Evolutionary conservation across 225 moss, liverwort and hornwort genomes (phyloP).

Genomic region (Ulota crispa): DNA sequence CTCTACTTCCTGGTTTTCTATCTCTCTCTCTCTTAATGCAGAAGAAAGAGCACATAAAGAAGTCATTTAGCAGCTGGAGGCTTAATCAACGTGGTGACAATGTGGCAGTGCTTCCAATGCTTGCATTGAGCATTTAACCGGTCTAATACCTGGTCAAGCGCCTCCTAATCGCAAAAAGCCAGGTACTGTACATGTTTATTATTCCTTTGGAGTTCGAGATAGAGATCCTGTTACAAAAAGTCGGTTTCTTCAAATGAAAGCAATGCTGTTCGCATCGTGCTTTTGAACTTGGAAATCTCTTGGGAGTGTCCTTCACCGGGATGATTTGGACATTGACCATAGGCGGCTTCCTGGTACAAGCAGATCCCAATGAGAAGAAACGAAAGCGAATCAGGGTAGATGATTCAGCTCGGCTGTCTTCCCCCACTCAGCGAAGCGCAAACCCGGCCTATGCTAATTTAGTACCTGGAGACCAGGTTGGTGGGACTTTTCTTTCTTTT

Average conservation of each 20-base stretch:
- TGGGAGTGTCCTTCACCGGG: background rate
- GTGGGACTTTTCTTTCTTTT: conserved; percentile 27
- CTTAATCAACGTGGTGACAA: conserved; percentile 11
- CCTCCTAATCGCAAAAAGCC: conserved; percentile 64
- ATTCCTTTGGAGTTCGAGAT: background rate
- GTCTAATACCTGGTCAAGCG: conserved; percentile 32
- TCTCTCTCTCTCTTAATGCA: background rate
- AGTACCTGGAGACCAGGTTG: conserved; percentile 68
- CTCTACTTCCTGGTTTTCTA: background rate
- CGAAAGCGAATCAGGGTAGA: conserved; percentile 80
- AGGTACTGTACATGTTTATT: conserved; percentile 5
- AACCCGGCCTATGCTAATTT: conserved; percentile 52
- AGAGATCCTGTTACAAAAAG: background rate
- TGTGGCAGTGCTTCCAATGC: conserved; percentile 38
- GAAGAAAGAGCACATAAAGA: background rate
- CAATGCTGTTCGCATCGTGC: background rate
- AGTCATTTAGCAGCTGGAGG: background rate
- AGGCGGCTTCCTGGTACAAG: conserved; percentile 14
- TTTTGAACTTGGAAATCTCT: background rate
- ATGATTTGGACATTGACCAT: conserved; percentile 28
- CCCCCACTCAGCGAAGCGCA: conserved; percentile 66
- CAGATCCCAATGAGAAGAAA: conserved; percentile 64
- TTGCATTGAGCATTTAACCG: conserved; percentile 20
- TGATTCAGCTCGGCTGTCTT: conserved; percentile 70
- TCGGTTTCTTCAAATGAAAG: background rate